phyloP scores from a whole-genome alignment of 1,284 basidiomycete species.

The Trametes hirsuta region DNA sequence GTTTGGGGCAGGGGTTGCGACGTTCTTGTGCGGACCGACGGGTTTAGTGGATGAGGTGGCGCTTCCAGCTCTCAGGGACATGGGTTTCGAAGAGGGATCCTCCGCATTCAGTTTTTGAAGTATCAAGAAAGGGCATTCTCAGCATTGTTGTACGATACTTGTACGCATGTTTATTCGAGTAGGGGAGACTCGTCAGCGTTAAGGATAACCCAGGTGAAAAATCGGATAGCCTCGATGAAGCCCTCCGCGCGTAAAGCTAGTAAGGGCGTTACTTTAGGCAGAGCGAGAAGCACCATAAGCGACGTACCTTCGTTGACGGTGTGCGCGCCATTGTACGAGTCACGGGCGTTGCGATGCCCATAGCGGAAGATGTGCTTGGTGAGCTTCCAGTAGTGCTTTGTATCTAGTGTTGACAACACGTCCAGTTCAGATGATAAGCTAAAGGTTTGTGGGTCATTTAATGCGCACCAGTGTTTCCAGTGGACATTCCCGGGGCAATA shows the following conservation, averaged over 20 bases:
- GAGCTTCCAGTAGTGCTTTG: constrained; percentile 51
- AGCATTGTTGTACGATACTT: too few species aligned
- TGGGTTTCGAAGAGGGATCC: constrained; percentile 29
- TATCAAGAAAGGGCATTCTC: too few species aligned
- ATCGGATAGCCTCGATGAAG: constrained; percentile 49
- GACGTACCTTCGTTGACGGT: constrained; percentile 52
- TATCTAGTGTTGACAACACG: constrained; percentile 37
- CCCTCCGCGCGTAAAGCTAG: constrained; percentile 42
- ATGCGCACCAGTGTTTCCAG: constrained; percentile 23
- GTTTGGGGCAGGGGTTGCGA: constrained; percentile 10
- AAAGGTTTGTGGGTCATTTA: neutral
- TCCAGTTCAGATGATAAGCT: neutral
- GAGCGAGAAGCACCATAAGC: neutral
- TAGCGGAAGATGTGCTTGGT: constrained; percentile 54
- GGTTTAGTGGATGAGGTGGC: constrained; percentile 28
- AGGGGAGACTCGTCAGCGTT: constrained; percentile 46
- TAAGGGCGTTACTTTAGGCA: neutral
- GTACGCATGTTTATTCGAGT: constrained; percentile 5
- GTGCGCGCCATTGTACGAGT: constrained; percentile 49
- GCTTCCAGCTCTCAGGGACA: constrained; percentile 21
- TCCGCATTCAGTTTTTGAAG: constrained; percentile 26
- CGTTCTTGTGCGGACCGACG: constrained; percentile 27
- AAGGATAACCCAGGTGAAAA: constrained; percentile 49
- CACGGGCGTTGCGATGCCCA: constrained; percentile 38
- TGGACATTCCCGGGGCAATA: constrained; percentile 31